A percentile compares a stretch with the other conserved stretches of the same genome.
These are phyloP conservation scores for Saturnispora hagleri DNA, from an alignment of 805 yeast genomes.

Conservation along the genomic window DNA sequence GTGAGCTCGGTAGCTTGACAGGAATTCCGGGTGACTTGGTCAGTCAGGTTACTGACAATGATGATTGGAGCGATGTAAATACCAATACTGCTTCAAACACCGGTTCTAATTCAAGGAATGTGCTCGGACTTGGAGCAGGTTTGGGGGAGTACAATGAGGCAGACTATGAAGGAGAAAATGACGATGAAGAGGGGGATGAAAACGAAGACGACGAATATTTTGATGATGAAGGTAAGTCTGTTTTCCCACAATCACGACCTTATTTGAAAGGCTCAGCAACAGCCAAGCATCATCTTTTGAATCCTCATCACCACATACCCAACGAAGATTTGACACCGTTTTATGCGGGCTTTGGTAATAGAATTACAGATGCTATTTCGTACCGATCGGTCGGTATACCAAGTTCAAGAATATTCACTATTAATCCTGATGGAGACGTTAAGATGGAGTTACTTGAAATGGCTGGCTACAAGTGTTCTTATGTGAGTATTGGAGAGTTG, in stretches of 20 bases:
- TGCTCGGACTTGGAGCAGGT: not conserved
- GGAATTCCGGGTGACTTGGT: not conserved
- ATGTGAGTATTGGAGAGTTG: slow-evolving; percentile 81
- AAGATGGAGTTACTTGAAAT: slow-evolving; percentile 92
- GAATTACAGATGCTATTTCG: slow-evolving; percentile 93
- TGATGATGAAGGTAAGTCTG: not conserved
- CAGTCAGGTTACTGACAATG: slow-evolving; percentile 1
- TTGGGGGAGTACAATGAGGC: not conserved
- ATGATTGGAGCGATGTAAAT: slow-evolving; percentile 16
- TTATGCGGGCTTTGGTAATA: slow-evolving; percentile 95
- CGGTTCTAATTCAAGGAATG: not conserved
- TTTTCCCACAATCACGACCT: not conserved
- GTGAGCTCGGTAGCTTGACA: slow-evolving; percentile 5
- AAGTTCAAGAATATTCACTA: slow-evolving; percentile 87
- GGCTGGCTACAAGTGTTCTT: slow-evolving; percentile 85
- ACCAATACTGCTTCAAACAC: slow-evolving; percentile 9
- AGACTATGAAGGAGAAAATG: not conserved
- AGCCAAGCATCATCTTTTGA: slow-evolving; percentile 4
- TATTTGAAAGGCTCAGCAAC: not conserved
- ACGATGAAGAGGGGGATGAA: not conserved
- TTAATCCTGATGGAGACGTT: slow-evolving; percentile 93
- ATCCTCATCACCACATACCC: slow-evolving; percentile 8
- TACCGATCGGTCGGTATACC: slow-evolving; percentile 93
- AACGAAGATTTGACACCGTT: slow-evolving; percentile 56
- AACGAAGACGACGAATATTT: not conserved